A percentile compares a stretch with the other conserved stretches of the same genome.
Evolutionary conservation across 2,329 filamentous ascomycete genomes (phyloP).

Genomic region (Diplodia corticola): DNA sequence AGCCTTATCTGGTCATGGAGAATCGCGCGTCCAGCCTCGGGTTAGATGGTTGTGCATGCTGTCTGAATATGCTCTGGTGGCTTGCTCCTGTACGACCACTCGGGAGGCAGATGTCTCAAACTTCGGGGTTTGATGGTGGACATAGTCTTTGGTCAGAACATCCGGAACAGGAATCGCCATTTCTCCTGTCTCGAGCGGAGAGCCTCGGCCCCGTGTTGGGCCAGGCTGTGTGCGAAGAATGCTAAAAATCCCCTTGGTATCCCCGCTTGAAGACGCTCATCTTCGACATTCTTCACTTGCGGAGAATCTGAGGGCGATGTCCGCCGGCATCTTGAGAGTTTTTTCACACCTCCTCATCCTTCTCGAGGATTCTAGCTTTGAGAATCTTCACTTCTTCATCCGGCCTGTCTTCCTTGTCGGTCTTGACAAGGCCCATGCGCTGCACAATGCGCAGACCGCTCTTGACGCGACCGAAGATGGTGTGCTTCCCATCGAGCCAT

Average conservation of each 20-base stretch:
- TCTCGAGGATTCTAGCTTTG: conserved; percentile 68
- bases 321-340: too few species aligned
- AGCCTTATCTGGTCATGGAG: not conserved
- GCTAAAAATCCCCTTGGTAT: not conserved
- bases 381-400: conserved; percentile 79
- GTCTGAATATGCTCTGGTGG: not conserved
- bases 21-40: not conserved
- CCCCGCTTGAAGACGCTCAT: not conserved
- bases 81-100: not conserved
- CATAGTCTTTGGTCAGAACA: not conserved
- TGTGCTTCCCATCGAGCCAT: conserved; percentile 96
- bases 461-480: conserved; percentile 91
- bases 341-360: conserved; percentile 40
- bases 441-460: conserved; percentile 79
- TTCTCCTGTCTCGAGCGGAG: not conserved
- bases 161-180: not conserved
- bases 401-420: conserved; percentile 76
- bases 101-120: not conserved
- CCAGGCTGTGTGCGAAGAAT: not conserved
- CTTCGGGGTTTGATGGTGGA: not conserved
- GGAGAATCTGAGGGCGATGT: not conserved
- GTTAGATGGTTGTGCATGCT: not conserved
- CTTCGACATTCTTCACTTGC: too few species aligned
- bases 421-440: conserved; percentile 85
- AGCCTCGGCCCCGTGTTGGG: not conserved